Conservation (phyloP, 345 rosid species). For the Gossypium bickii region DNA sequence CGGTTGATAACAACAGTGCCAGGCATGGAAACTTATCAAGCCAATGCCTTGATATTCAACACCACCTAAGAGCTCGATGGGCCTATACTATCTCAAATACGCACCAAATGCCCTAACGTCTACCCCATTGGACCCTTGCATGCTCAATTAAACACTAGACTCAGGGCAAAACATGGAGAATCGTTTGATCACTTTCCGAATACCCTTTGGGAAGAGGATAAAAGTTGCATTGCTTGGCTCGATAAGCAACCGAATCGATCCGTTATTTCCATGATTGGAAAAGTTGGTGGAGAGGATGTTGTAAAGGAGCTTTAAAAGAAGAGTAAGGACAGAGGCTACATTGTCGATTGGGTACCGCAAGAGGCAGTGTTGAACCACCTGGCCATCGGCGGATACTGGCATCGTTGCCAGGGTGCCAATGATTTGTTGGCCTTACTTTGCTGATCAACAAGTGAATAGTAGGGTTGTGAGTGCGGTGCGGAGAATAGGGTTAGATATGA, state of each 20-base stretch:
- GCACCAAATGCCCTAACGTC: not conserved
- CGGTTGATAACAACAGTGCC: too few species aligned
- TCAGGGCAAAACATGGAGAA: not conserved
- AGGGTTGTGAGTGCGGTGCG: too few species aligned
- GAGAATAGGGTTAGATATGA: too few species aligned
- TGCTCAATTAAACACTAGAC: slow-evolving; percentile 28
- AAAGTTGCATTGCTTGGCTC: slow-evolving; percentile 45
- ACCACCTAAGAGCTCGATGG: too few species aligned
- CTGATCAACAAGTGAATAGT: too few species aligned
- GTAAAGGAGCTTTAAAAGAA: slow-evolving; percentile 27
- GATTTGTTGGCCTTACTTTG: too few species aligned
- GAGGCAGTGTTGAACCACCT: slow-evolving; percentile 26
- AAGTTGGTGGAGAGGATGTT: slow-evolving; percentile 7
- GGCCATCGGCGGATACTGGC: too few species aligned
- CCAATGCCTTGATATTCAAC: too few species aligned
- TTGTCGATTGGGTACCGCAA: slow-evolving; percentile 43
- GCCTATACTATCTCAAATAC: too few species aligned
- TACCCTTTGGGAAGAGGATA: slow-evolving; percentile 33
- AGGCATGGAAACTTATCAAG: too few species aligned
- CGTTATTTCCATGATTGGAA: slow-evolving; percentile 22
- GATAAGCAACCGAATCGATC: slow-evolving; percentile 33
- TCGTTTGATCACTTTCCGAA: slow-evolving; percentile 19
- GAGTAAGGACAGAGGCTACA: slow-evolving; percentile 30
- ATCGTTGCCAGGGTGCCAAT: too few species aligned
- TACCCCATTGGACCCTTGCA: slow-evolving; percentile 57